phyloP scores from a whole-genome alignment of 495 filamentous ascomycete species.

The Staphylotrichum longicolle region DNA sequence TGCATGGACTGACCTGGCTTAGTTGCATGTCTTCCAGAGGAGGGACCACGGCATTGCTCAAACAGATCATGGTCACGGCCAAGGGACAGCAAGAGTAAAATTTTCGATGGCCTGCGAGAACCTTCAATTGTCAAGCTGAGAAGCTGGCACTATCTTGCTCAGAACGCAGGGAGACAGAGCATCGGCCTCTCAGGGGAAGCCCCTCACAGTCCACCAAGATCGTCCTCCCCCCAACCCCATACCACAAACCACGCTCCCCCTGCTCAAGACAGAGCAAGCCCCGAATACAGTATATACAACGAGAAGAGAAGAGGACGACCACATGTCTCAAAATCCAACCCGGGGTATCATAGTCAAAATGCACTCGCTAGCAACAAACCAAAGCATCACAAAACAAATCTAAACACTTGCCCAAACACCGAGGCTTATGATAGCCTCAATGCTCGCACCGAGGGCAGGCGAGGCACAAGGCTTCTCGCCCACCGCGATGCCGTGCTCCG shows the following conservation, averaged over 20 bases:
- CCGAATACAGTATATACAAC: slow-evolving; percentile 23
- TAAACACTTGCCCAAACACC: slow-evolving; percentile 12
- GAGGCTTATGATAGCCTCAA: slow-evolving; percentile 13
- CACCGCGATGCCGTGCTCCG: slow-evolving; percentile 15
- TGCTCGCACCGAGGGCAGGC: neutral
- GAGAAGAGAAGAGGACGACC: slow-evolving; percentile 28
- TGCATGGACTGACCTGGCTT: neutral
- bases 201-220: slow-evolving; percentile 21
- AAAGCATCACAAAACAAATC: slow-evolving; percentile 17
- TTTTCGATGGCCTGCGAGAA: slow-evolving; percentile 23
- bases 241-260: slow-evolving; percentile 15
- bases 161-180: slow-evolving; percentile 11
- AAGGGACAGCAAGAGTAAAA: slow-evolving; percentile 6
- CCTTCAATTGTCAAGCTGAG: slow-evolving; percentile 26
- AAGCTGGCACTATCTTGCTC: slow-evolving; percentile 11
- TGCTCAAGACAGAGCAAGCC: slow-evolving; percentile 9
- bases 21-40: neutral
- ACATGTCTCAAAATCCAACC: slow-evolving; percentile 29
- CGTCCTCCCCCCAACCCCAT: slow-evolving; percentile 20
- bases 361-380: slow-evolving; percentile 24
- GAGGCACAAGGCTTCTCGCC: slow-evolving; percentile 14
- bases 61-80: neutral
- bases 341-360: slow-evolving; percentile 34
- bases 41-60: neutral
- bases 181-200: slow-evolving; percentile 1